Evolutionary conservation across 2,329 filamentous ascomycete genomes (phyloP).

Genomic region (Atkinsonella texensis): DNA sequence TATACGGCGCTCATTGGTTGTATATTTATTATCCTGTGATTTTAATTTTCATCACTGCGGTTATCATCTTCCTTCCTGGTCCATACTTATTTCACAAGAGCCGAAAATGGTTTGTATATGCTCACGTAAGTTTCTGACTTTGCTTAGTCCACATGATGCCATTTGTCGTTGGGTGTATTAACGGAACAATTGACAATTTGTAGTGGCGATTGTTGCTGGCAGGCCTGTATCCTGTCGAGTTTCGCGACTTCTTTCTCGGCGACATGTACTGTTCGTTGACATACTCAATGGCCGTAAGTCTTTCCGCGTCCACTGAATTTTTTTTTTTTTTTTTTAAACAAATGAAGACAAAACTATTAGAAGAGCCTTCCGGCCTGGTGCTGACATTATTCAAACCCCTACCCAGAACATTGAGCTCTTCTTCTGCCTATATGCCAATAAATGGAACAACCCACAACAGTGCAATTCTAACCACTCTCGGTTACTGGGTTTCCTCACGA

Average conservation of each 20-base stretch:
- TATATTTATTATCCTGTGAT: constrained; percentile 82
- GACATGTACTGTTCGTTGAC: constrained; percentile 97
- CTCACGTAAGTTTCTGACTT: constrained; percentile 50
- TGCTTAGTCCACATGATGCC: too few species aligned
- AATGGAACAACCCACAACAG: constrained; percentile 59
- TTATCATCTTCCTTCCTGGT: constrained; percentile 64
- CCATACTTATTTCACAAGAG: constrained; percentile 64
- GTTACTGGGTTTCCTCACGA: constrained; percentile 71
- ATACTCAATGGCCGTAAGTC: constrained; percentile 71
- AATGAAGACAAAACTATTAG: too few species aligned
- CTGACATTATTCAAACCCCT: too few species aligned
- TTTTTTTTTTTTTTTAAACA: too few species aligned
- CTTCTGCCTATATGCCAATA: constrained; percentile 80
- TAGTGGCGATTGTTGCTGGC: constrained; percentile 78
- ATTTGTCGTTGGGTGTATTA: background rate
- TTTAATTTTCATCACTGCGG: constrained; percentile 54
- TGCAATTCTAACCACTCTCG: constrained; percentile 84
- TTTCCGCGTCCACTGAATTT: background rate
- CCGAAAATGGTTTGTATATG: constrained; percentile 77
- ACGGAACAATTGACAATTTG: too few species aligned
- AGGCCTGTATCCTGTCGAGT: constrained; percentile 86
- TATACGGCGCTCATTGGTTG: constrained; percentile 51
- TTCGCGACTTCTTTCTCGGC: constrained; percentile 92
- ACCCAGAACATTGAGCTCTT: constrained; percentile 76
- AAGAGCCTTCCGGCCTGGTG: too few species aligned